These are phyloP conservation scores for Lippia alba DNA, from an alignment of 305 asterid genomes.

Conservation along the genomic window DNA sequence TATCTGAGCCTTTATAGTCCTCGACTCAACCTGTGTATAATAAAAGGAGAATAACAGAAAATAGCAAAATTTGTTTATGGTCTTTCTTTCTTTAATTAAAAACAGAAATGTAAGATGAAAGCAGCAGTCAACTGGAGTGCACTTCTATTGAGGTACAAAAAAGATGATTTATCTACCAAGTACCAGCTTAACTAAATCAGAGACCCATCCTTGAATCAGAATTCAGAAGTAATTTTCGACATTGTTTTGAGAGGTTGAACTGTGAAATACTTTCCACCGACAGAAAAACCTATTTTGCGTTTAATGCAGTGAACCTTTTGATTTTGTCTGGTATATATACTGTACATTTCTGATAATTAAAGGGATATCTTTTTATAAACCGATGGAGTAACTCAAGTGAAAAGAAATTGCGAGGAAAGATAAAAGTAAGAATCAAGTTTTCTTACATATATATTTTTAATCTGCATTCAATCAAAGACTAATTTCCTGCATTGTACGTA, in stretches of 20 bases:
- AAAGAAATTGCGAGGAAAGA: not conserved
- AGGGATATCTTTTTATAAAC: not conserved
- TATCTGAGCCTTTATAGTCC: constrained; percentile 63
- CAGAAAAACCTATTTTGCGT: not conserved
- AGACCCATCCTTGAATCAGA: no score
- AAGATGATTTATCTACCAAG: not conserved
- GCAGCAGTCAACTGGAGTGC: constrained; percentile 3
- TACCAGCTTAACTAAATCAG: not conserved
- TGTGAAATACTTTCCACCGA: not conserved
- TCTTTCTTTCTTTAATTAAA: not conserved
- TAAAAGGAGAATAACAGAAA: constrained; percentile 12
- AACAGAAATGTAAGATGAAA: not conserved
- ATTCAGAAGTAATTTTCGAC: not conserved
- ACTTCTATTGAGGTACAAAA: not conserved
- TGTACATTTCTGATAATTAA: not conserved
- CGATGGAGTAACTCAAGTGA: not conserved
- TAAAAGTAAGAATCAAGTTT: not conserved
- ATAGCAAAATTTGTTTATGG: not conserved
- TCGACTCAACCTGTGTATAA: constrained; percentile 50
- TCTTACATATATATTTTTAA: not conserved
- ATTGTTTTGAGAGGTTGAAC: not conserved
- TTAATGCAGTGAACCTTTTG: not conserved
- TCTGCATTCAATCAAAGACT: not conserved
- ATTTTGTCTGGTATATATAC: not conserved
- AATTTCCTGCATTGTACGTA: not conserved